Evolutionary conservation across 1,284 basidiomycete genomes (phyloP), one percentile per base, ranked within the genome.

Genomic region (Phlebopus sp.): DNA sequence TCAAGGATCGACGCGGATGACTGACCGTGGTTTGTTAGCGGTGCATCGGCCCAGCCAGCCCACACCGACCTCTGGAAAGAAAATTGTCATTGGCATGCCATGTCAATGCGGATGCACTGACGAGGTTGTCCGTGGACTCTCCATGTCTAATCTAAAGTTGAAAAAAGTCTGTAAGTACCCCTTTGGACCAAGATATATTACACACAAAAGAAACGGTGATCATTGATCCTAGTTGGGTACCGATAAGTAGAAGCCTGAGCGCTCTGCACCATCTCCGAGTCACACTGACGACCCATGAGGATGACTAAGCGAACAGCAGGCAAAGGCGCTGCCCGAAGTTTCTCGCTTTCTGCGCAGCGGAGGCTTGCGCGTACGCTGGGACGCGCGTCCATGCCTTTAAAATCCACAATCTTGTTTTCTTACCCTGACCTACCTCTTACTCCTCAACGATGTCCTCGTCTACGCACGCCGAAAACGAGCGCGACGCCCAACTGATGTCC

Each of bases 21-120:
- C 75, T 65, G 60, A 86, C 92, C 92, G 65, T 93, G 89, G 55
- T 84, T 84, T 14, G 89, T 87, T 4, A 95, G 74, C 0, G 88
- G 82, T 2, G 92, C 82, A 67, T 96, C 90, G 51, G 77, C 78
- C 79, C 86, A 91, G 9, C 92, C 92, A 21, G 91, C 90, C 91
- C 91, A 94, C 6, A 82, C 59, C 1, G 68, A 60, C 49, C 63
- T 73, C 80, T 84, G 44, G 19, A 25, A 25, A 3, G 30, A 39
- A 27, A 41, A 42, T 34, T 15, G n/a, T 35, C 14, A 43, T 19
- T 1, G 29, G 8, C 18, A 23, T 34, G 10, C 21, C 11, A 6
- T 23, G 30, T 25, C 29, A 18, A 19, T 27, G 15, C 23, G 30
- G 14, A 17, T 21, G 21, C 17, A 60, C 74, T 49, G 48, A 82